Evolutionary conservation across 768 basidiomycete genomes (phyloP).

Genomic region (Pleurotus tuoliensis): DNA sequence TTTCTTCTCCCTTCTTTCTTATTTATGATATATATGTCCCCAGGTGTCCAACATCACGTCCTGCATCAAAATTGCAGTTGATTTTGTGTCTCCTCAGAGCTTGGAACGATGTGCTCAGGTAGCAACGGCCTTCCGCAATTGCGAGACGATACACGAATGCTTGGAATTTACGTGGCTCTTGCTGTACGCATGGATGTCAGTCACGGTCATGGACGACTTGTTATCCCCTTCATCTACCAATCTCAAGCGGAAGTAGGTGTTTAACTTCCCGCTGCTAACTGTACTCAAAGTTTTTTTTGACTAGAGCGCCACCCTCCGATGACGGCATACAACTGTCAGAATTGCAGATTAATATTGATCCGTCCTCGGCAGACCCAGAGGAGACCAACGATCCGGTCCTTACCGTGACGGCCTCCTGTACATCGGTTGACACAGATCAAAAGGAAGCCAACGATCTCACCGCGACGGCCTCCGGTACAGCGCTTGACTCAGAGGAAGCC

Average conservation of each 20-base stretch:
- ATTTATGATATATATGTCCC: background rate
- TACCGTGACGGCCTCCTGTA: no score
- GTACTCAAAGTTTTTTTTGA: background rate
- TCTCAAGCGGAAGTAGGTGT: background rate
- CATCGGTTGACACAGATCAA: no score
- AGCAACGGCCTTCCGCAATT: background rate
- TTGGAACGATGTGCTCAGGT: background rate
- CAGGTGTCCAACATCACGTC: constrained; percentile 3
- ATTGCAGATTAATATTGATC: no score
- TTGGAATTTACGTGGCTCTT: background rate
- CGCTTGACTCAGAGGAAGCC: no score
- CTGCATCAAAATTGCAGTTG: constrained; percentile 6
- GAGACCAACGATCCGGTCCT: no score
- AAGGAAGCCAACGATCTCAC: no score
- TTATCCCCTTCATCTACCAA: background rate
- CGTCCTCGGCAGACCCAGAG: no score
- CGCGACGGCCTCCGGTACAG: no score
- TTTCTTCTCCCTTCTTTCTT: background rate
- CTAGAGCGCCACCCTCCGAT: no score
- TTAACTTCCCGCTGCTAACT: background rate
- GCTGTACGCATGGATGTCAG: background rate
- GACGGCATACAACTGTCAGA: no score
- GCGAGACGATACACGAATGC: background rate
- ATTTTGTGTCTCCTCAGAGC: constrained; percentile 1
- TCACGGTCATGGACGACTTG: background rate